These are phyloP conservation scores for Metschnikowia shivogae DNA, from an alignment of 805 yeast species.

Conservation along the genomic window DNA sequence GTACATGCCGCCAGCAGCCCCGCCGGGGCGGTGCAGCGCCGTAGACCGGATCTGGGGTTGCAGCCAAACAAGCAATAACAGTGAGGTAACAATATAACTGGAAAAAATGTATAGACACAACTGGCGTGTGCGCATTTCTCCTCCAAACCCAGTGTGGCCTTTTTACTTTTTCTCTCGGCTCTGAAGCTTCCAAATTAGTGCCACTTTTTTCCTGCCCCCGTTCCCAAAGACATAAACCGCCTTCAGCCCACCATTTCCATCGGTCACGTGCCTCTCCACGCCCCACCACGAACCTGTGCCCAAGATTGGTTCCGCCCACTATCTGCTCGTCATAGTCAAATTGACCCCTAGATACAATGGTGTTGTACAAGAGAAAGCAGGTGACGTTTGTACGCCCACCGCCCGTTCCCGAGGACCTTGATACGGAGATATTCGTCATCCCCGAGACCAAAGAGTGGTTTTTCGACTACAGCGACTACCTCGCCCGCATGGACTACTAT, in stretches of 20 bases:
- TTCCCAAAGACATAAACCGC: no score
- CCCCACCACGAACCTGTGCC: background rate
- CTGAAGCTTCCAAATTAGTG: background rate
- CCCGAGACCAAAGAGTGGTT: slow-evolving; percentile 91
- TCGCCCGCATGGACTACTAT: slow-evolving; percentile 69
- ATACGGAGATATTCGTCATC: slow-evolving; percentile 72
- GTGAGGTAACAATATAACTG: slow-evolving; percentile 3
- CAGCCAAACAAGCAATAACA: slow-evolving; percentile 9
- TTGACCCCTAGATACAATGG: slow-evolving; percentile 43
- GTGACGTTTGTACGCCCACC: slow-evolving; percentile 58
- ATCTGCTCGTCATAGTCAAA: no score
- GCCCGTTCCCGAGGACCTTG: slow-evolving; percentile 50
- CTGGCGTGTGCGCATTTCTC: slow-evolving; percentile 7
- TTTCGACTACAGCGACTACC: slow-evolving; percentile 66
- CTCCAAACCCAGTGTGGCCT: background rate
- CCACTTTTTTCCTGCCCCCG: slow-evolving; percentile 1
- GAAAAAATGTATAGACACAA: slow-evolving; percentile 6
- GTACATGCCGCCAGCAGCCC: no score
- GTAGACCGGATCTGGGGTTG: slow-evolving; percentile 7
- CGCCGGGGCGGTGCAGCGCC: background rate
- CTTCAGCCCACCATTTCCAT: background rate
- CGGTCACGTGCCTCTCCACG: background rate
- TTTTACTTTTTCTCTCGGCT: slow-evolving; percentile 3
- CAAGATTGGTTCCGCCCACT: background rate
- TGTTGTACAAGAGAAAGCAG: slow-evolving; percentile 69